Evolutionary conservation across 345 rosid genomes (phyloP), one percentile per base, ranked within the genome.

Genomic region (Cardamine chenopodiifolia): DNA sequence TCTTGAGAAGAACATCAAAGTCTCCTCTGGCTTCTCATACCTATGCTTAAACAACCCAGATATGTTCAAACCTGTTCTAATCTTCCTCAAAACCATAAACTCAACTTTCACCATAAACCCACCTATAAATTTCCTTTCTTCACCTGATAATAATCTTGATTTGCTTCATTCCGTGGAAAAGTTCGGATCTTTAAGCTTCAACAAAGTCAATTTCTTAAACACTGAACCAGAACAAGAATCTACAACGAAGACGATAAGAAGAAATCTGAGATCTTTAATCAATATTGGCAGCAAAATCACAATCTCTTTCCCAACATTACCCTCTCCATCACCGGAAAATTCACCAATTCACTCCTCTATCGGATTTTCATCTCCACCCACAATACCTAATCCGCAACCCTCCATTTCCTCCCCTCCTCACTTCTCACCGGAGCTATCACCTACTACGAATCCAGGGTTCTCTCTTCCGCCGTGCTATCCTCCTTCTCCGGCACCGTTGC

Each of bases 1-100:
- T 78, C 82, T 91, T 29, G 84, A 89, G 72, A 82, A 59, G 50
- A 85, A 84, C 17, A 85, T 89, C 84, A 86, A 86, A 70, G 83
- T 86, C 60, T 87, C 97, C 14, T 72, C 76, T 66, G 84, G 80
- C 62, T 81, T 91, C 79, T 64, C 86, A 58, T 76, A 82, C 31
- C 22, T 35, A 14, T 87, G 90, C 76, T 78, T 85, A 19, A 14
- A 42, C 22, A 59, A 47, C 19, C 29, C 68, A 66, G 79, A 75
- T 25, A 37, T 74, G 60, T 67, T 84, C 22, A 71, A 70, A 14
- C 77, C 87, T 35, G 23, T 86, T 68, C 48, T 85, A 0, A 48
- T 62, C 65, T 90, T 86, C 69, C 80, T 90, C 35, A 68, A 68
- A 11, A 32, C 62, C 22, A 73, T 78, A 34, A 84, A 90, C 87